Conservation (phyloP, 495 filamentous ascomycete genomes). For the Penicillium taxi region DNA sequence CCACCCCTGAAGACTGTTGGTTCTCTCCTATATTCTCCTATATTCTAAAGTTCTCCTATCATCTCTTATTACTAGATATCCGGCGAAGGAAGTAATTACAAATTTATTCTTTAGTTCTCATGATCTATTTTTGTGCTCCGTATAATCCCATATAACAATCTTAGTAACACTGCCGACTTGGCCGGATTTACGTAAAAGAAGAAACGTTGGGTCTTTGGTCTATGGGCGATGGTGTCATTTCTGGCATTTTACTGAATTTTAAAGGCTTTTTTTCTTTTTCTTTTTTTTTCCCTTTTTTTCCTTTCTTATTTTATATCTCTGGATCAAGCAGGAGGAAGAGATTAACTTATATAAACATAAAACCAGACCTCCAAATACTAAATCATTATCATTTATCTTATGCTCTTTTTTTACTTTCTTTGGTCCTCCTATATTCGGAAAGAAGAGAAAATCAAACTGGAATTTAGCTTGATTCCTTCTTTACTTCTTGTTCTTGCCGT, state of each 20-base stretch:
- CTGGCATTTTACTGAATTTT: too few species aligned
- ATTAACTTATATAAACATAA: too few species aligned
- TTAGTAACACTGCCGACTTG: constrained; percentile 10
- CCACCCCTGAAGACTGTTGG: constrained; percentile 13
- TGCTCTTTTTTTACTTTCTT: too few species aligned
- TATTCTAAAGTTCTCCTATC: neutral
- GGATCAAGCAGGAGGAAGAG: too few species aligned
- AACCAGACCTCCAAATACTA: too few species aligned
- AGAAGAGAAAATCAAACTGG: constrained; percentile 1
- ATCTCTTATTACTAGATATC: neutral
- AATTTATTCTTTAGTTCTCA: neutral
- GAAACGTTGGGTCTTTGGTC: neutral
- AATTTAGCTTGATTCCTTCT: too few species aligned
- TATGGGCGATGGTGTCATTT: constrained; percentile 14
- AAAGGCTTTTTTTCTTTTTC: constrained; percentile 1
- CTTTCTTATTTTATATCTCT: constrained; percentile 4
- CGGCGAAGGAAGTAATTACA: too few species aligned
- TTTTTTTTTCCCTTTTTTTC: neutral
- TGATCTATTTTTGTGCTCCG: neutral
- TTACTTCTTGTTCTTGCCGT: constrained; percentile 26
- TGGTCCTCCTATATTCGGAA: too few species aligned
- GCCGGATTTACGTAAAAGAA: constrained; percentile 30
- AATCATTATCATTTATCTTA: too few species aligned
- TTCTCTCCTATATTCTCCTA: neutral
- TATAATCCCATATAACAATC: neutral